Conservation (phyloP, 768 basidiomycete genomes). For the Termitomyces heimii region DNA sequence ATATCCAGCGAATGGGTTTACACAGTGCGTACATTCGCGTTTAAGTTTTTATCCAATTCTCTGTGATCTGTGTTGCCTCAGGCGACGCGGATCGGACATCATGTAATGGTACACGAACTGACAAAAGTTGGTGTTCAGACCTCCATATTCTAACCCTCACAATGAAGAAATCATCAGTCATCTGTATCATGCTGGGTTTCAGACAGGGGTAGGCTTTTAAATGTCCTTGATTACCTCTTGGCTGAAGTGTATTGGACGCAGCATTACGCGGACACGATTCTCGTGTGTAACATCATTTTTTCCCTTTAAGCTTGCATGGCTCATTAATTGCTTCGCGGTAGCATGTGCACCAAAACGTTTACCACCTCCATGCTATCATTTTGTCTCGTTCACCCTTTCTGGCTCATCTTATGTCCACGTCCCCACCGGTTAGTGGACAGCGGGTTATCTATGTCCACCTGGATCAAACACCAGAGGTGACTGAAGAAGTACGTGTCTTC, state of each 20-base stretch:
- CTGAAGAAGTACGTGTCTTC: slow-evolving; percentile 61
- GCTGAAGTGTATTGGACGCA: slow-evolving; percentile 22
- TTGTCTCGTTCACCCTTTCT: slow-evolving; percentile 85
- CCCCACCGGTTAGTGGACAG: slow-evolving; percentile 59
- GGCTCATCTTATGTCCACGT: slow-evolving; percentile 82
- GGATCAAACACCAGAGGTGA: slow-evolving; percentile 76
- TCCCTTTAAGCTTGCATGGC: neutral
- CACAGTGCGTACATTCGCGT: slow-evolving; percentile 41
- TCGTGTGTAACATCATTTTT: slow-evolving; percentile 40
- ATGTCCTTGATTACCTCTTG: slow-evolving; percentile 5
- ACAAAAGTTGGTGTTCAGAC: slow-evolving; percentile 20
- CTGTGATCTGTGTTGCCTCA: neutral
- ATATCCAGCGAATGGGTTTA: slow-evolving; percentile 50
- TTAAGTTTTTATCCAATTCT: neutral
- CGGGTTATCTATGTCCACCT: slow-evolving; percentile 70
- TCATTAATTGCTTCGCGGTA: slow-evolving; percentile 22
- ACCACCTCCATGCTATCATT: slow-evolving; percentile 80
- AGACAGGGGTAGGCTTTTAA: slow-evolving; percentile 59
- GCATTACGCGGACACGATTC: slow-evolving; percentile 80
- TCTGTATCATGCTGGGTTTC: slow-evolving; percentile 75
- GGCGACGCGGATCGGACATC: slow-evolving; percentile 11
- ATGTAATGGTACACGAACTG: slow-evolving; percentile 2
- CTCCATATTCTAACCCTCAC: slow-evolving; percentile 57
- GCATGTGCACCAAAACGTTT: slow-evolving; percentile 72
- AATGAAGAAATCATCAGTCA: slow-evolving; percentile 76